phyloP scores from a whole-genome alignment of 2,329 filamentous ascomycete species.

The Xylaria sp. region DNA sequence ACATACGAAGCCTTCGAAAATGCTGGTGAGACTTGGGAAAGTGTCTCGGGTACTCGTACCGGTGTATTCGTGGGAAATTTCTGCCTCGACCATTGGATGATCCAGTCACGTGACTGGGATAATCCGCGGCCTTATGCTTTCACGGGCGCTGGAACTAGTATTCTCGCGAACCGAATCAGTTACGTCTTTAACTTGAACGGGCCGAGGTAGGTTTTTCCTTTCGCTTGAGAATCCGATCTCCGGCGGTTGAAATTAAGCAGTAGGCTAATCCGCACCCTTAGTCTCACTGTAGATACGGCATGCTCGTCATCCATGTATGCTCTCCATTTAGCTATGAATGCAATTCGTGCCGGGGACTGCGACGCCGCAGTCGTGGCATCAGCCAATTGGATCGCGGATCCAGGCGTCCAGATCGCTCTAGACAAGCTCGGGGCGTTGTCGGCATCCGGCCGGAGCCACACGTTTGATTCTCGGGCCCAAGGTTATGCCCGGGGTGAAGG shows the following conservation, averaged over 20 bases:
- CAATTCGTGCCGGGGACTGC: conserved; percentile 39
- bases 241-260: too few species aligned
- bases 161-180: conserved; percentile 45
- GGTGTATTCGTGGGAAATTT: conserved; percentile 50
- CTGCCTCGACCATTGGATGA: conserved; percentile 43
- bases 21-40: conserved; percentile 42
- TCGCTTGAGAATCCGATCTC: not conserved
- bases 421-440: conserved; percentile 40
- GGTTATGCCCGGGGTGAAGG: conserved; percentile 42
- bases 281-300: conserved; percentile 52
- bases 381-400: conserved; percentile 45
- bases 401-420: conserved; percentile 37
- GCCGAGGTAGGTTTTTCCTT: conserved; percentile 46
- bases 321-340: conserved; percentile 43
- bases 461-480: conserved; percentile 40
- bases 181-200: conserved; percentile 49
- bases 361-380: conserved; percentile 47
- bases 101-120: conserved; percentile 40
- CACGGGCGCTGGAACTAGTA: conserved; percentile 31
- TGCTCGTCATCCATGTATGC: conserved; percentile 52
- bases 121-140: conserved; percentile 32
- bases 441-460: conserved; percentile 27
- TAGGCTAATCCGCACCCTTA: conserved; percentile 35
- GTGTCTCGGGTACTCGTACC: conserved; percentile 35
- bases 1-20: conserved; percentile 51